These are phyloP conservation scores for Penicillium sp. DNA, from an alignment of 2,329 filamentous ascomycete genomes.

Conservation along the genomic window DNA sequence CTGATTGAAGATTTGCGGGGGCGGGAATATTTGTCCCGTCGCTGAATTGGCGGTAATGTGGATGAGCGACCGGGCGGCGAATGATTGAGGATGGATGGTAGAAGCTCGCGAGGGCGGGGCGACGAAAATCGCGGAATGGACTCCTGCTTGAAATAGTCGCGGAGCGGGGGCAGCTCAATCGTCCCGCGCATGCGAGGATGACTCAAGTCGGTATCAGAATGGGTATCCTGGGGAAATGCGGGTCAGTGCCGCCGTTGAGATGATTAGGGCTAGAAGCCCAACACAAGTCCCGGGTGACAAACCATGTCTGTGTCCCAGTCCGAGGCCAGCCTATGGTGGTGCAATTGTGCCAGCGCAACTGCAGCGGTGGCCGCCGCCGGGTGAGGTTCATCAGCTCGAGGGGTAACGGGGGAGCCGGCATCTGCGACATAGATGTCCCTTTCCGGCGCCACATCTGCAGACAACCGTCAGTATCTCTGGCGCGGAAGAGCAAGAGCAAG, in stretches of 20 bases:
- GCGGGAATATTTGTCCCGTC: constrained; percentile 65
- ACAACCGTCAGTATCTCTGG: constrained; percentile 20
- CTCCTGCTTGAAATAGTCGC: constrained; percentile 67
- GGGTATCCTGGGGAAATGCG: constrained; percentile 56
- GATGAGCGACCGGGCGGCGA: constrained; percentile 85
- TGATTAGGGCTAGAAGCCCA: constrained; percentile 7
- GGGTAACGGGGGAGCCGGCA: constrained; percentile 64
- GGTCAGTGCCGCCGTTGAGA: constrained; percentile 25
- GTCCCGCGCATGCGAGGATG: constrained; percentile 60
- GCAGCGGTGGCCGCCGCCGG: constrained; percentile 72
- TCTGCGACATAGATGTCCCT: constrained; percentile 66
- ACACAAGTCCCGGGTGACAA: constrained; percentile 33
- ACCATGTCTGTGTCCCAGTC: constrained; percentile 74
- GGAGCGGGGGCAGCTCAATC: constrained; percentile 69
- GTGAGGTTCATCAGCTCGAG: constrained; percentile 66
- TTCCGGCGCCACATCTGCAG: constrained; percentile 55
- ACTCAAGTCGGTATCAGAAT: constrained; percentile 66
- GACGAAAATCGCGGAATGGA: constrained; percentile 61
- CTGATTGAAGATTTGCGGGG: constrained; percentile 83
- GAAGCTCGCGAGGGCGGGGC: constrained; percentile 64
- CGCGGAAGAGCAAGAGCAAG: background rate
- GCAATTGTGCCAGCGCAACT: constrained; percentile 79
- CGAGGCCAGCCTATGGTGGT: constrained; percentile 69
- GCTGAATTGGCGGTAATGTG: constrained; percentile 78
- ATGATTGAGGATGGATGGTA: constrained; percentile 73